Evolutionary conservation across 164 flowering plant species (phyloP).

Genomic region (Nelumbo lutea): DNA sequence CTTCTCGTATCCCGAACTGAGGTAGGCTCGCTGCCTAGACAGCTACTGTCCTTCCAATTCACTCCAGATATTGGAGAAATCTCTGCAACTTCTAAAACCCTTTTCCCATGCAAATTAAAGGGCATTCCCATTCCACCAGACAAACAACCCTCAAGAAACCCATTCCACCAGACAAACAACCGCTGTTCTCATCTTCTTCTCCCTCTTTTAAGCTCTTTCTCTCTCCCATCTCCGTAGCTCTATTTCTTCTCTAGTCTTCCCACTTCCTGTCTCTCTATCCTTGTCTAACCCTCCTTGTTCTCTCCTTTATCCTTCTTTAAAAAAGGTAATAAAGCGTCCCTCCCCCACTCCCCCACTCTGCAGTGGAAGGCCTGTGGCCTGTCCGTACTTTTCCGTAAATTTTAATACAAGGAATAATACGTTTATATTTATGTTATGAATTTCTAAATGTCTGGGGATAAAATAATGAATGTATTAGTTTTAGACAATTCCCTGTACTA

Average conservation of each 20-base stretch:
- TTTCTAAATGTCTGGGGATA: too few species aligned
- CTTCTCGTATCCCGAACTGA: too few species aligned
- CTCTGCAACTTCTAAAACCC: slow-evolving; percentile 35
- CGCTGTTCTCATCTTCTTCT: slow-evolving; percentile 9
- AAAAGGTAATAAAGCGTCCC: slow-evolving; percentile 44
- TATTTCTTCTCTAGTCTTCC: neutral
- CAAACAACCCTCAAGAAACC: slow-evolving; percentile 12
- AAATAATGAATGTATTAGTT: too few species aligned
- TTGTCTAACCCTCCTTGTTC: neutral
- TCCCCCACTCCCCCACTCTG: too few species aligned
- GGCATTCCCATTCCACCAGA: slow-evolving; percentile 74
- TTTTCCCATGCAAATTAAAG: slow-evolving; percentile 72
- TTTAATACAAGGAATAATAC: too few species aligned
- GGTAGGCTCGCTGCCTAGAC: neutral
- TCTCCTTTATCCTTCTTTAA: slow-evolving; percentile 23
- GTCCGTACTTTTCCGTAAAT: too few species aligned
- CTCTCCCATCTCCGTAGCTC: neutral
- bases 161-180: slow-evolving; percentile 5
- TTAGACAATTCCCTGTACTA: too few species aligned
- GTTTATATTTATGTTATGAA: too few species aligned
- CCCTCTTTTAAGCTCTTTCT: neutral
- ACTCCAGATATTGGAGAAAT: slow-evolving; percentile 12
- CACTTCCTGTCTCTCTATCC: slow-evolving; percentile 12
- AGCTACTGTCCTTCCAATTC: slow-evolving; percentile 26
- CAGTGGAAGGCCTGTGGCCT: too few species aligned